Evolutionary conservation across 495 filamentous ascomycete genomes (phyloP).

Genomic region (Glutinoglossum americanum): DNA sequence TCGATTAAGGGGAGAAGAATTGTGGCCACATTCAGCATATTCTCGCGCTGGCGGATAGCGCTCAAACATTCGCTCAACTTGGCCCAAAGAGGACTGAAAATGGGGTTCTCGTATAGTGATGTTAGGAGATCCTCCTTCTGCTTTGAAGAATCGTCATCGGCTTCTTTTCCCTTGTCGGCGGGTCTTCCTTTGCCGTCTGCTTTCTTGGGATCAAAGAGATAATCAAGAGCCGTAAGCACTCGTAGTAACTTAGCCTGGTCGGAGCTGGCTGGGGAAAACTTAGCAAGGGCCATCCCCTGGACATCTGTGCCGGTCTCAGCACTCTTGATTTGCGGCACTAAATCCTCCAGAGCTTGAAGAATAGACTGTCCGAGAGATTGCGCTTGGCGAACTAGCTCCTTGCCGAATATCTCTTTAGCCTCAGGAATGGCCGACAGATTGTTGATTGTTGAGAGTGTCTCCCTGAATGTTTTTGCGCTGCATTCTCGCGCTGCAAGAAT

Average conservation of each 20-base stretch:
- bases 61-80: constrained; percentile 83
- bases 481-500: constrained; percentile 92
- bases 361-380: constrained; percentile 67
- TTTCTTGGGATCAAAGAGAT: constrained; percentile 65
- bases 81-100: constrained; percentile 76
- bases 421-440: constrained; percentile 85
- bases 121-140: constrained; percentile 66
- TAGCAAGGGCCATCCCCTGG: constrained; percentile 78
- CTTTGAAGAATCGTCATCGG: constrained; percentile 26
- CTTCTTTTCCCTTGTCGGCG: constrained; percentile 32
- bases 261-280: constrained; percentile 87
- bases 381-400: constrained; percentile 72
- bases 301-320: constrained; percentile 81
- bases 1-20: constrained; percentile 88
- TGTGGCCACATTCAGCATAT: constrained; percentile 89
- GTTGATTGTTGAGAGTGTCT: constrained; percentile 92
- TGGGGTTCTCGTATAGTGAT: constrained; percentile 70
- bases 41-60: constrained; percentile 73
- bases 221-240: constrained; percentile 86
- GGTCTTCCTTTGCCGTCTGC: constrained; percentile 32
- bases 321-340: constrained; percentile 71
- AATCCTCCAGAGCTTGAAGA: constrained; percentile 58
- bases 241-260: constrained; percentile 89
- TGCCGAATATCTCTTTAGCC: constrained; percentile 74
- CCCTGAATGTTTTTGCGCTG: constrained; percentile 87